Base-by-base conservation (phyloP, 768 basidiomycete species). In the Phlebiopsis gigantea region DNA sequence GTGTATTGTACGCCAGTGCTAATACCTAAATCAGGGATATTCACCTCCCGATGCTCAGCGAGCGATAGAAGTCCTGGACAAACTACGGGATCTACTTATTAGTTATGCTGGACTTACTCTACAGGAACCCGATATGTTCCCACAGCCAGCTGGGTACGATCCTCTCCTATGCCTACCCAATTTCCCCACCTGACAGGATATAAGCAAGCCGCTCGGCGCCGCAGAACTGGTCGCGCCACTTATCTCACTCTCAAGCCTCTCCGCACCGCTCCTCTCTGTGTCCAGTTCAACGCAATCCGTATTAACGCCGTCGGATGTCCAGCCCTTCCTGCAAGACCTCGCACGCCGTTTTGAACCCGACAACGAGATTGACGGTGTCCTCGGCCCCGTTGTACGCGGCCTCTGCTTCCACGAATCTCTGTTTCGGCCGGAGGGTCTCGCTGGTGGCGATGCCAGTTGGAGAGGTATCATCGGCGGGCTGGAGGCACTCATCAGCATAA, bases 121-220 rank as follows among this genome's bases (percentile, higher is more conserved):
- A 9, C 93, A 95, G 71, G 94, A 95, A 58, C 90, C 95, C 1
- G 85, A 85, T 39, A 95, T 98, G 88, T 98, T 99, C 62, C 90
- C 93, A 47, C 92, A 97, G 62, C 95, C 94, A 9, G 55, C 71
- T 53, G 80, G 83, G 93, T 90, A 69, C 57, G 81, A 74, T 15
- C 4, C 39, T 30, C 34, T 15, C 22, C 22, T 8, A 47, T 46
- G 28, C 30, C n/a, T 25, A 19, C 15, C n/a, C 9, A 4, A 15
- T 4, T 39, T 4, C 24, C n/a, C 47, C 56, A 41, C 54, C 22
- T 15, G 29, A 39, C 34, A 21, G 12, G 10, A 21, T 58, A 52
- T 50, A 46, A 91, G 90, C 7, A 87, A 87, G 65, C 74, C 75
- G 1, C 72, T 89, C 50, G 96, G 96, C 12, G 75, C 90, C 1